Percentiles rank a stretch among this genome's conserved stretches.
phyloP scores from a whole-genome alignment of 2,329 filamentous ascomycete genomes.

The Fusarium proliferatum region DNA sequence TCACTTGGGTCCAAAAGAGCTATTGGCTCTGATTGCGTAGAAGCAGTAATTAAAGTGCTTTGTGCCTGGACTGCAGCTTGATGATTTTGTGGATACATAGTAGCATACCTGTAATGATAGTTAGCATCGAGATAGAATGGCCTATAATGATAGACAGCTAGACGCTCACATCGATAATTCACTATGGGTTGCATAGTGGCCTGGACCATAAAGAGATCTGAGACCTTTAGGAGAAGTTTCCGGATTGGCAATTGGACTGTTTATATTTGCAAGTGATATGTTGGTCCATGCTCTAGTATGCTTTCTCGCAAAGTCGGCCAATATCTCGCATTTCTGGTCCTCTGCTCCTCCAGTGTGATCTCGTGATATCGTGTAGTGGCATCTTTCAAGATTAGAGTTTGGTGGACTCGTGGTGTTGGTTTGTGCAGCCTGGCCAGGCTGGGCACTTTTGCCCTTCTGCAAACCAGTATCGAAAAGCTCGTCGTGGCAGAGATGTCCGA shows the following conservation, averaged over 20 bases:
- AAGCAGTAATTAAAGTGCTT: too few species aligned
- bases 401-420: rapidly evolving
- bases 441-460: background rate
- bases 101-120: too few species aligned
- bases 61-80: too few species aligned
- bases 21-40: too few species aligned
- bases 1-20: too few species aligned
- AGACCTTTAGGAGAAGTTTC: background rate
- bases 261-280: rapidly evolving
- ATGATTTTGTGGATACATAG: too few species aligned
- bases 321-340: background rate
- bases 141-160: too few species aligned
- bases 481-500: background rate
- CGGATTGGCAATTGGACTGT: background rate
- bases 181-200: too few species aligned
- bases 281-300: background rate
- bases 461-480: background rate
- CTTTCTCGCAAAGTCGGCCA: background rate
- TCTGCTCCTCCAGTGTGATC: background rate
- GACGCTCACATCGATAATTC: too few species aligned
- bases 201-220: too few species aligned
- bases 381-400: rapidly evolving
- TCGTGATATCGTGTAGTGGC: background rate
- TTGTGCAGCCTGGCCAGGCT: background rate
- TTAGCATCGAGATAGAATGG: too few species aligned